phyloP scores from a whole-genome alignment of 345 rosid species.

The Ricinus communis region DNA sequence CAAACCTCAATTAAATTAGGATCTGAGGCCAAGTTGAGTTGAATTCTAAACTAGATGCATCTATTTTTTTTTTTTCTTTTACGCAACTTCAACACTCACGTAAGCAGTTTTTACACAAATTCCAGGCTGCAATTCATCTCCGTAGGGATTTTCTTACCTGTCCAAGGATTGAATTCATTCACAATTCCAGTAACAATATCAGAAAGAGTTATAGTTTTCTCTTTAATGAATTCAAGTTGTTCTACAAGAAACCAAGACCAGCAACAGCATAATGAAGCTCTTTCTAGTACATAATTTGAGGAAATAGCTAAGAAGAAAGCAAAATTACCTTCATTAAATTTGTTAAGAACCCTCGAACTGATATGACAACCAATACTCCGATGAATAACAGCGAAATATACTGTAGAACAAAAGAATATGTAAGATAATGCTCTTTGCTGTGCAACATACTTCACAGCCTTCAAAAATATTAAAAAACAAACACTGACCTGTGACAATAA shows the following conservation, averaged over 20 bases:
- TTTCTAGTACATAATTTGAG: background rate
- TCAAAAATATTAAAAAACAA: background rate
- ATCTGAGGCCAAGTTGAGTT: background rate
- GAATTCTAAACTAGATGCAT: background rate
- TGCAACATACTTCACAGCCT: conserved; percentile 6
- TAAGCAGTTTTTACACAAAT: background rate
- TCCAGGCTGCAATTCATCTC: conserved; percentile 11
- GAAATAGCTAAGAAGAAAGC: background rate
- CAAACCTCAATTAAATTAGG: background rate
- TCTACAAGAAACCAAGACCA: background rate
- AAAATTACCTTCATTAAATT: conserved; percentile 84
- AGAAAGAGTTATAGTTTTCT: background rate
- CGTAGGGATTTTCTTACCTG: background rate
- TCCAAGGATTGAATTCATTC: background rate
- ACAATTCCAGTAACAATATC: background rate
- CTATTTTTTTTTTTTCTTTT: background rate
- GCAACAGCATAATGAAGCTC: background rate
- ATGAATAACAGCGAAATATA: conserved; percentile 88
- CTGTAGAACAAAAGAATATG: conserved; percentile 47
- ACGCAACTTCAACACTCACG: background rate
- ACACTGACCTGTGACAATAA: conserved; percentile 80
- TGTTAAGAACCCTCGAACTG: conserved; percentile 90
- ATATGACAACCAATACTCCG: conserved; percentile 84
- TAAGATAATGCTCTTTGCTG: conserved; percentile 21
- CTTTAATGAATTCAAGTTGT: background rate